Evolutionary conservation across 345 rosid species (phyloP).

Genomic region (Sisymbrium altissimum): DNA sequence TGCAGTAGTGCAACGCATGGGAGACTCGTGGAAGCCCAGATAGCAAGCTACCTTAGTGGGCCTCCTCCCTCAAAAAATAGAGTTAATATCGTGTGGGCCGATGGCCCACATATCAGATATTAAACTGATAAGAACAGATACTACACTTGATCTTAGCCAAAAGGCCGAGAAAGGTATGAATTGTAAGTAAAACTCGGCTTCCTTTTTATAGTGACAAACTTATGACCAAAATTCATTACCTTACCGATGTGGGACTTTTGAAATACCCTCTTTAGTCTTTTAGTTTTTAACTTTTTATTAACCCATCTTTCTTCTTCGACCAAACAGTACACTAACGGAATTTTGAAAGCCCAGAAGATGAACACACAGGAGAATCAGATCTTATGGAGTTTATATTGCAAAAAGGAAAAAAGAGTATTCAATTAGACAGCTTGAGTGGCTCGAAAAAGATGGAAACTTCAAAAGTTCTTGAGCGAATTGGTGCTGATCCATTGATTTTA

Average conservation of each 20-base stretch:
- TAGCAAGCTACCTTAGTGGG: not conserved
- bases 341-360: not conserved
- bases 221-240: not conserved
- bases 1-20: too few species aligned
- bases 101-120: conserved; percentile 51
- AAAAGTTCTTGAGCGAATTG: too few species aligned
- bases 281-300: too few species aligned
- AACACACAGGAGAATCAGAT: not conserved
- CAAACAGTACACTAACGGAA: not conserved
- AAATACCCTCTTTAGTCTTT: too few species aligned
- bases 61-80: not conserved
- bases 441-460: not conserved
- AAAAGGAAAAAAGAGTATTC: too few species aligned
- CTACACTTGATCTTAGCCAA: conserved; percentile 69
- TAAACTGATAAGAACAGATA: conserved; percentile 63
- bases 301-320: not conserved
- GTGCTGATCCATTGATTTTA: too few species aligned
- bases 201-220: not conserved
- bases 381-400: too few species aligned
- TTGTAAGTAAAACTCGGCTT: not conserved
- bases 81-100: conserved; percentile 35
- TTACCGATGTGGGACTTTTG: not conserved
- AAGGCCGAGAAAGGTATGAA: conserved; percentile 65
- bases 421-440: too few species aligned
- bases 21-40: too few species aligned